phyloP scores from a whole-genome alignment of 2,329 filamentous ascomycete species.

The Phoma sp. region DNA sequence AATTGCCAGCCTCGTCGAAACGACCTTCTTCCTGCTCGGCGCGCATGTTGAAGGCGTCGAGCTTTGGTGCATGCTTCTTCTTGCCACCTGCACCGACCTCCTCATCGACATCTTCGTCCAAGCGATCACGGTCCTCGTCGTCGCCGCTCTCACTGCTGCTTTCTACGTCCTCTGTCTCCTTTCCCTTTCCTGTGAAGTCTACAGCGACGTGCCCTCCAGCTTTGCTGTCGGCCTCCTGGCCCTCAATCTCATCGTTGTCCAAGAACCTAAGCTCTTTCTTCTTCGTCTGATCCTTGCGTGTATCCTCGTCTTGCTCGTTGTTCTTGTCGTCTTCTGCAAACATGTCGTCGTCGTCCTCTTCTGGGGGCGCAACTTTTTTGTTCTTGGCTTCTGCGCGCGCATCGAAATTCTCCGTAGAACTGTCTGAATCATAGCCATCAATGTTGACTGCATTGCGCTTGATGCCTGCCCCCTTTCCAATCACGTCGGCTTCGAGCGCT shows the following conservation, averaged over 20 bases:
- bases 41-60: conserved; percentile 96
- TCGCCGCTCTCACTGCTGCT: conserved; percentile 62
- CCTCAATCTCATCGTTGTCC: conserved; percentile 71
- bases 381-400: conserved; percentile 68
- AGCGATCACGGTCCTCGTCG: conserved; percentile 70
- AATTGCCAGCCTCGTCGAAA: conserved; percentile 92
- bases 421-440: conserved; percentile 94
- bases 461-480: conserved; percentile 74
- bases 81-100: conserved; percentile 89
- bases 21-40: conserved; percentile 88
- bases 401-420: conserved; percentile 88
- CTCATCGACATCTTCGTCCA: conserved; percentile 75
- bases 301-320: conserved; percentile 60
- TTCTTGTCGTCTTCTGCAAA: conserved; percentile 73
- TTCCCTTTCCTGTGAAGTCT: conserved; percentile 58
- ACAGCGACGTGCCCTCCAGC: conserved; percentile 71
- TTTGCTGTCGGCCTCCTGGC: conserved; percentile 76
- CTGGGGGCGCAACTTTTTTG: conserved; percentile 55
- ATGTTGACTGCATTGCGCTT: conserved; percentile 96
- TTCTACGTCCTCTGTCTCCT: conserved; percentile 67
- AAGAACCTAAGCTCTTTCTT: conserved; percentile 68
- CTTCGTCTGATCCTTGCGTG: conserved; percentile 62
- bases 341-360: conserved; percentile 72
- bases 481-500: conserved; percentile 89
- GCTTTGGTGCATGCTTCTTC: conserved; percentile 89